Base-by-base conservation (phyloP, 2,329 filamentous ascomycete genomes). In the Xylaria sp. region DNA sequence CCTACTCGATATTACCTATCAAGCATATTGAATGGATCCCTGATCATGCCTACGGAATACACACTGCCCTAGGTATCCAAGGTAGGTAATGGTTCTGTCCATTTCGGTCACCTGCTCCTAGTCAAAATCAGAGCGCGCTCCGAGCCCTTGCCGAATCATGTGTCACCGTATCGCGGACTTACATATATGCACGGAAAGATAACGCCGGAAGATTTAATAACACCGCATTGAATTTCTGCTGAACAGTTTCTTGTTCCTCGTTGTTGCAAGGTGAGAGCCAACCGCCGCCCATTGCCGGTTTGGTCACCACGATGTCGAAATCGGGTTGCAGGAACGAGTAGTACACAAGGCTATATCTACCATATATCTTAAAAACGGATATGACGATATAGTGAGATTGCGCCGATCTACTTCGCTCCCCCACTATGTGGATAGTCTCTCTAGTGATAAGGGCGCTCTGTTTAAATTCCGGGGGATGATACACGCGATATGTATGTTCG, bases 331-430 rank as follows among this genome's bases (percentile, higher is more conserved):
- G 27, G 4, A 66, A 44, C 23, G 23, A 17, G 44, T 64, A 62
- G 19, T 64, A 66, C 6, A 66, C 25, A 23, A 66, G 37, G 41
- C 64, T 46, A 3, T 66, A 3, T 66, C 62, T 10, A 64, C 62
- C 2, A 62, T 62, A 21, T 66, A 66, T 17, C 40, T 47, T 17
- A 66, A 17, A 55, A 66, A 64, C 7, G 64, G 63, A 27, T 66
- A 62, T 15, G 58, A 62, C 10, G 64, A 61, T 10, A 25, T 52
- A 41, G 62, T 46, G 55, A 66, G 61, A 31, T 52, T 58, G 29
- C 62, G 62, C 41, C 64, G 60, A 11, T 58, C 60, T 6, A 48
- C 49, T 31, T 61, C 61, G 13, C 47, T 61, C 23, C 46, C 48
- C 17, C 33, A 49, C 60, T 57, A 61, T 15, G 31, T 40, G 11